Conservation (phyloP, 1,284 basidiomycete species). For the Ustilago loliicola region DNA sequence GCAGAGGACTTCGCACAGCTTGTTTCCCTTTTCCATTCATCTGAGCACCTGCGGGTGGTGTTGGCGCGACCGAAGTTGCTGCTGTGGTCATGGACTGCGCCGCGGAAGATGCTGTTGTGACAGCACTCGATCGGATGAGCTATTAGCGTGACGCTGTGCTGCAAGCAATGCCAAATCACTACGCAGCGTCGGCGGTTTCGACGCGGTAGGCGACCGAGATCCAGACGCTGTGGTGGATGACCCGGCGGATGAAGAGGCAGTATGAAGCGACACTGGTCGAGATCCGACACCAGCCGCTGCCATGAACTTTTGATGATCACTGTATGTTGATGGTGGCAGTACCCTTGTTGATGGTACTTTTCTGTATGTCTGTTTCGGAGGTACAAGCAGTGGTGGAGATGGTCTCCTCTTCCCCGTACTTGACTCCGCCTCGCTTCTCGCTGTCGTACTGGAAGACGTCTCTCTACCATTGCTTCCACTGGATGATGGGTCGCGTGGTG, state of each 20-base stretch:
- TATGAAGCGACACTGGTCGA: background rate
- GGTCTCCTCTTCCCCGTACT: conserved; percentile 26
- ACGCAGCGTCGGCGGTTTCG: conserved; percentile 8
- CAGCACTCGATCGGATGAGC: conserved; percentile 27
- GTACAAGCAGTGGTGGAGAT: conserved; percentile 43
- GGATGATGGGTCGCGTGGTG: conserved; percentile 19
- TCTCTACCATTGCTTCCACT: conserved; percentile 19
- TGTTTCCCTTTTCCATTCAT: conserved; percentile 24
- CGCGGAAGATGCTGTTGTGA: conserved; percentile 12
- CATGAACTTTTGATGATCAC: conserved; percentile 51
- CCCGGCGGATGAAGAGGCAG: background rate
- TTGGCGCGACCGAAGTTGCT: conserved; percentile 15
- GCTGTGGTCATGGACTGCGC: conserved; percentile 8
- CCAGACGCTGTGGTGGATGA: conserved; percentile 5
- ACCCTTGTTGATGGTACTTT: conserved; percentile 33
- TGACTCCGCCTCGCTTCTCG: conserved; percentile 11
- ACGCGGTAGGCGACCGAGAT: background rate
- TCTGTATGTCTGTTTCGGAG: conserved; percentile 39
- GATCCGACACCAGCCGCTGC: conserved; percentile 19
- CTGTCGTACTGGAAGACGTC: conserved; percentile 10
- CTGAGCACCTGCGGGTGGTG: background rate
- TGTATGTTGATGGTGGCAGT: conserved; percentile 41
- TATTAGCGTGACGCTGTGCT: conserved; percentile 25
- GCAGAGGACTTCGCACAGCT: conserved; percentile 9
- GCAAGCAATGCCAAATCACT: conserved; percentile 33